phyloP scores from a whole-genome alignment of 257 asterid species.

The Mentha longifolia region DNA sequence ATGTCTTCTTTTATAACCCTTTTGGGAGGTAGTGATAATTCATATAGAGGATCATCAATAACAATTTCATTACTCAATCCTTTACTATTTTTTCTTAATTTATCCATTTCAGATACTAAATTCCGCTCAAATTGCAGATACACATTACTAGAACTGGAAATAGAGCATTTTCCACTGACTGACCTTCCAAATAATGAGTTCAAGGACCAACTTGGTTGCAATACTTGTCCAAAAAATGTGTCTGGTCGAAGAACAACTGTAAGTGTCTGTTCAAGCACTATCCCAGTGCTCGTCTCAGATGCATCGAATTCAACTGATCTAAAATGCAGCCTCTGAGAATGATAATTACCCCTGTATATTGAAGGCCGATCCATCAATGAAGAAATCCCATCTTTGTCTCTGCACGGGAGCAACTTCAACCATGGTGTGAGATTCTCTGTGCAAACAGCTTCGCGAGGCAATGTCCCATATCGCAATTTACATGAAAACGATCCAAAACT shows the following conservation, averaged over 20 bases:
- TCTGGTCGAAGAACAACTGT: slow-evolving; percentile 85
- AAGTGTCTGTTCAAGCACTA: slow-evolving; percentile 88
- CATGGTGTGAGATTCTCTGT: slow-evolving; percentile 99
- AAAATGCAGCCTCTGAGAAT: slow-evolving; percentile 87
- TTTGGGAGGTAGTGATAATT: slow-evolving; percentile 63
- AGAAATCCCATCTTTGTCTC: slow-evolving; percentile 94
- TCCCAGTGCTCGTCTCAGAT: slow-evolving; percentile 49
- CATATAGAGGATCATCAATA: slow-evolving; percentile 48
- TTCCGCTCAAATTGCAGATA: slow-evolving; percentile 74
- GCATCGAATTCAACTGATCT: slow-evolving; percentile 65
- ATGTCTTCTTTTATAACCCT: slow-evolving; percentile 64
- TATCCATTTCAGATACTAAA: slow-evolving; percentile 59
- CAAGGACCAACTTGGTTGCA: slow-evolving; percentile 87
- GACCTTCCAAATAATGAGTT: slow-evolving; percentile 87
- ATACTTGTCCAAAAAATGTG: slow-evolving; percentile 45
- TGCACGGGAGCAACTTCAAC: slow-evolving; percentile 98
- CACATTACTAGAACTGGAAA: slow-evolving; percentile 74
- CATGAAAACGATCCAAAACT: slow-evolving; percentile 66
- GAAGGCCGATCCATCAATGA: slow-evolving; percentile 92
- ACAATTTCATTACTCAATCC: slow-evolving; percentile 41
- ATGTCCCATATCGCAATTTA: slow-evolving; percentile 77
- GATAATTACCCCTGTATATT: slow-evolving; percentile 79
- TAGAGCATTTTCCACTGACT: slow-evolving; percentile 69
- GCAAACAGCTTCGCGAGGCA: slow-evolving; percentile 99
- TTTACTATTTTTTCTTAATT: slow-evolving; percentile 33